Evolutionary conservation across 2,329 filamentous ascomycete genomes (phyloP).

Genomic region (Neofusicoccum umdonicola): DNA sequence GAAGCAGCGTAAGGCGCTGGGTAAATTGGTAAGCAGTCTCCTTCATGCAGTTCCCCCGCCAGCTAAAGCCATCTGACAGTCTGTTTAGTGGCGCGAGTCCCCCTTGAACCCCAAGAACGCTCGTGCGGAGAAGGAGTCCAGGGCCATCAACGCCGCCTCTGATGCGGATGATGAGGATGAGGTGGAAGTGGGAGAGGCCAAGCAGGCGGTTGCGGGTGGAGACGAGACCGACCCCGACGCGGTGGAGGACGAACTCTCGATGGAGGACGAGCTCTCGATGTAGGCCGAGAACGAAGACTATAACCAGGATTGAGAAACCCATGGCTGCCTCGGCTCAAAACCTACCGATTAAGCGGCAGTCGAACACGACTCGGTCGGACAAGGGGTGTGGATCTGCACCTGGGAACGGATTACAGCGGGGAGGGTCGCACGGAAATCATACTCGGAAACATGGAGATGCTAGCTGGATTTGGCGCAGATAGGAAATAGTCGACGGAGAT

Average conservation of each 20-base stretch:
- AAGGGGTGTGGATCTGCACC: background rate
- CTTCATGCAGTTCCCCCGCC: background rate
- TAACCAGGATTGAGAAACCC: too few relatives aligned
- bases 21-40: background rate
- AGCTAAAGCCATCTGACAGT: background rate
- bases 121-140: background rate
- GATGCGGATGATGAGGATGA: background rate
- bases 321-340: too few relatives aligned
- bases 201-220: background rate
- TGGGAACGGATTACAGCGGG: background rate
- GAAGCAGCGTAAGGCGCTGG: background rate
- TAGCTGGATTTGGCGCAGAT: background rate
- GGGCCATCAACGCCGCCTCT: background rate
- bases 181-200: background rate
- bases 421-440: too few relatives aligned
- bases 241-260: background rate
- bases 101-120: constrained; percentile 3
- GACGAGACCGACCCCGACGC: background rate
- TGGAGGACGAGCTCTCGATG: background rate
- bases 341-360: too few relatives aligned
- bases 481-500: background rate
- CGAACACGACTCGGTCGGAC: too few relatives aligned
- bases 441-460: background rate
- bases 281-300: too few relatives aligned
- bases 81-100: background rate